phyloP scores from a whole-genome alignment of 2,329 filamentous ascomycete genomes.

The Exophiala lecanii-corni region DNA sequence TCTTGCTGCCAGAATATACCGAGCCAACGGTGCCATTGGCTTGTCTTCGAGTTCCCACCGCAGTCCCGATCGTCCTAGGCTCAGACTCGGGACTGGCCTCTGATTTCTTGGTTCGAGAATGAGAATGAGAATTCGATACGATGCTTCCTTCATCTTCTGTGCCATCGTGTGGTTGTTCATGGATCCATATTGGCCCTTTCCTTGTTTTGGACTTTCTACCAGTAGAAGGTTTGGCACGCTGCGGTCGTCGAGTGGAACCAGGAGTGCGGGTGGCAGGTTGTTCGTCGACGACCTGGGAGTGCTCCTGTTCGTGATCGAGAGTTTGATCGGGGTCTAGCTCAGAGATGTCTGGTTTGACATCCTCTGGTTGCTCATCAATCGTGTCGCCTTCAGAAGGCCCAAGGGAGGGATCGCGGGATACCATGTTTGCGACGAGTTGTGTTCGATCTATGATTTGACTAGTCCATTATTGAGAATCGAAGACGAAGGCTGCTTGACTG shows the following conservation, averaged over 20 bases:
- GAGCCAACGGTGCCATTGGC: constrained; percentile 62
- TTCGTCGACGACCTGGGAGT: constrained; percentile 5
- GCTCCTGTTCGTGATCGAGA: constrained; percentile 3
- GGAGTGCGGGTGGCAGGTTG: constrained; percentile 10
- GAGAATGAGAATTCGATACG: constrained; percentile 15
- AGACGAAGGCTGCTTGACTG: no score
- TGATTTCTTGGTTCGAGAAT: constrained; percentile 21
- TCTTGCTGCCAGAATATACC: constrained; percentile 64
- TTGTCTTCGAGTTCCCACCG: constrained; percentile 54
- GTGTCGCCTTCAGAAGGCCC: constrained; percentile 23
- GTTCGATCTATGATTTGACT: no score
- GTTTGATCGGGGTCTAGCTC: constrained; percentile 19
- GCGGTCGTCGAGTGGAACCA: constrained; percentile 8
- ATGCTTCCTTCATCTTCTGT: constrained; percentile 27
- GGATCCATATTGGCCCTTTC: constrained; percentile 24
- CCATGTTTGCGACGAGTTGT: constrained; percentile 12
- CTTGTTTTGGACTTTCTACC: constrained; percentile 20
- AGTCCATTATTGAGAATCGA: no score
- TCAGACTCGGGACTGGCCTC: constrained; percentile 24
- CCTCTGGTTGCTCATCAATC: constrained; percentile 24
- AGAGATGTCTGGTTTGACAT: constrained; percentile 18
- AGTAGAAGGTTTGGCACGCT: constrained; percentile 8
- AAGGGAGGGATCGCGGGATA: constrained; percentile 22
- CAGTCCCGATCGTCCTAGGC: constrained; percentile 21
- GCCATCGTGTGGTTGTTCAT: constrained; percentile 22